Conservation (phyloP, 345 rosid genomes). For the Heritiera fomes region DNA sequence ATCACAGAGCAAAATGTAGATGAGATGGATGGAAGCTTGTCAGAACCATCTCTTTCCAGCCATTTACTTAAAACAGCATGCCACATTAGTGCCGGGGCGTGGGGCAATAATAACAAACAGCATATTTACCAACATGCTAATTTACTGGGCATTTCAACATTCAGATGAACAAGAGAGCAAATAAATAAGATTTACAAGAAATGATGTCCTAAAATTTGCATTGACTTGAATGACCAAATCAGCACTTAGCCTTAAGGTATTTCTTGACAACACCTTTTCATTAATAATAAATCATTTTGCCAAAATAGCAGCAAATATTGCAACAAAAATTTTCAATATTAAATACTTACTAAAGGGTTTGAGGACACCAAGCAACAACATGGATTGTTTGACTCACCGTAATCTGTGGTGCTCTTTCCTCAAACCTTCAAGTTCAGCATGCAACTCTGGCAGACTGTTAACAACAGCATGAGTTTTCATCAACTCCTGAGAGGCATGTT, state of each 20-base stretch:
- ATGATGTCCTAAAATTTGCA: neutral
- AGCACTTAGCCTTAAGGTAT: neutral
- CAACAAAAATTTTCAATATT: neutral
- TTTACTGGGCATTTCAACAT: neutral
- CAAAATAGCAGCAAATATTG: neutral
- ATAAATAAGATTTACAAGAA: neutral
- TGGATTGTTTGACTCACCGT: constrained; percentile 50
- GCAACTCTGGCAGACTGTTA: constrained; percentile 50
- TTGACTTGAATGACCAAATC: neutral
- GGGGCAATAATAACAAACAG: neutral
- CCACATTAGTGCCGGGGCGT: neutral
- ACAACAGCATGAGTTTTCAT: constrained; percentile 44
- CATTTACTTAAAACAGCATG: neutral
- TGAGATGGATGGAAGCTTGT: neutral
- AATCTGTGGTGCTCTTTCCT: constrained; percentile 56
- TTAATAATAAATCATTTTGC: neutral
- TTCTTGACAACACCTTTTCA: neutral
- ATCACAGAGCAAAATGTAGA: constrained; percentile 4
- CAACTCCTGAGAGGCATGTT: constrained; percentile 58
- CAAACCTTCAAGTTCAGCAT: constrained; percentile 60
- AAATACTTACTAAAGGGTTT: neutral
- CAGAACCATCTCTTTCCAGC: neutral
- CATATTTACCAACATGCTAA: neutral
- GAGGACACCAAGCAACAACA: neutral
- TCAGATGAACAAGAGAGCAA: neutral